Base-by-base conservation (phyloP, 768 basidiomycete species). In the Suillus occidentalis region DNA sequence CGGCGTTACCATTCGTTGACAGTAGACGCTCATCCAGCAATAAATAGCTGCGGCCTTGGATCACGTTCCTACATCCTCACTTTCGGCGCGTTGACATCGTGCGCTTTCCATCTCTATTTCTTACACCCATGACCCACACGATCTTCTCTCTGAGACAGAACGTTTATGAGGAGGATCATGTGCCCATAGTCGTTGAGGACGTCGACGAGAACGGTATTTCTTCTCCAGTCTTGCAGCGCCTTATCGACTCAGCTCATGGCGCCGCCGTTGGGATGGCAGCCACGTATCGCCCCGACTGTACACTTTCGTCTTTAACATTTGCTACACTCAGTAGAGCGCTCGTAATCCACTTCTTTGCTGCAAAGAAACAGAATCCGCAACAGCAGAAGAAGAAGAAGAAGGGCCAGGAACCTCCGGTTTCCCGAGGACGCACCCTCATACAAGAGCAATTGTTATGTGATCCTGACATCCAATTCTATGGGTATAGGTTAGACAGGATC, bases 401-500 rank as follows among this genome's bases (percentile, higher is more conserved):
- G 56, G 12, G 60, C 31, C 64, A 66, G 22, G 65, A 3, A 31
- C 18, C 37, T 37, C 3, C 9, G 6, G 49, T 70, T 5, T n/a
- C 43, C 9, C 60, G 43, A 50, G 67, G 63, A 22, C 72, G 73
- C 18, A 47, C 58, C 5, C 65, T 77, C 4, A 67, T 85, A 9
- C 65, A 74, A 56, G 68, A 75, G 9, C 55, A 60, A 7, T 71
- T 85, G 40, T 67, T 85, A 3, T 67, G 73, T 55, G 63, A 77
- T 36, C 22, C 70, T 0, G 34, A 64, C 2, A 62, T 73, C 36
- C 68, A 61, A 20, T 84, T 82, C 65, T 72, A 76, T 55, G 78
- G 80, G 0, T 83, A 87, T 49, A 70, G 72, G 40, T 83, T 84
- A 82, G 85, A 85, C 66, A 76, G 73, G 47, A 67, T 86, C 1